Evolutionary conservation across 192 early-diverging fungal species (phyloP), one percentile per base, ranked within the genome.

Genomic region (Piromyces sp.): DNA sequence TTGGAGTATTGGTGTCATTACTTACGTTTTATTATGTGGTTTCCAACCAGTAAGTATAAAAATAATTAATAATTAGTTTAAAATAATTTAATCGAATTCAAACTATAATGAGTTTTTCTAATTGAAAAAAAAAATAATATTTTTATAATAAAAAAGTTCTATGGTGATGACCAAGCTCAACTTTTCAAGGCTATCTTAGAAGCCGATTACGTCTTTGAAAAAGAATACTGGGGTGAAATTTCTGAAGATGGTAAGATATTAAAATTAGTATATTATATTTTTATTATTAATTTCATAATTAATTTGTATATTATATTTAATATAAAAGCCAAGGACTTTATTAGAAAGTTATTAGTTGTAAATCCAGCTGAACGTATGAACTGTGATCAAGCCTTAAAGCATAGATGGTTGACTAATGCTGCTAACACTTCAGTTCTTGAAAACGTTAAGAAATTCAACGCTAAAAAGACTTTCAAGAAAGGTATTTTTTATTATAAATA

Each of bases 371-470:
- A 90, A 79, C 94, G 96, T 79, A 86, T 93, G 85, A 95, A 95
- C 5, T 94, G 93, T 29, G 87, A 87, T 5, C 88, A 96, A 84
- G 95, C 96, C 13, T 87, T 97, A 78, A 83, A 88, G 29, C 95
- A 98, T 87, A 92, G 89, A 28, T 98, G 95, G 95, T 89, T 96
- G 82, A 90, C 89, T 30, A 91, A 88, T 36, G 84, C 87, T 79
- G 86, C 86, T 14, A 80, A 78, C 36, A 26, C 68, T 68, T 68
- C 51, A n/a, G 51, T 68, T 68, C 22, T 68, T 68, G 51, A 68
- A 68, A 68, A 68, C 26, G 51, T 68, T 68, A 68, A 68, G 51
- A 68, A 68, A 26, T 68, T 68, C 51, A 68, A 68, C n/a, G 51
- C 51, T 68, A 68, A 68, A 17, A 68, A 68, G 51, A 68, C 51